Base-by-base conservation (phyloP, 2,329 filamentous ascomycete species). In the Dichotomopilus funicola region DNA sequence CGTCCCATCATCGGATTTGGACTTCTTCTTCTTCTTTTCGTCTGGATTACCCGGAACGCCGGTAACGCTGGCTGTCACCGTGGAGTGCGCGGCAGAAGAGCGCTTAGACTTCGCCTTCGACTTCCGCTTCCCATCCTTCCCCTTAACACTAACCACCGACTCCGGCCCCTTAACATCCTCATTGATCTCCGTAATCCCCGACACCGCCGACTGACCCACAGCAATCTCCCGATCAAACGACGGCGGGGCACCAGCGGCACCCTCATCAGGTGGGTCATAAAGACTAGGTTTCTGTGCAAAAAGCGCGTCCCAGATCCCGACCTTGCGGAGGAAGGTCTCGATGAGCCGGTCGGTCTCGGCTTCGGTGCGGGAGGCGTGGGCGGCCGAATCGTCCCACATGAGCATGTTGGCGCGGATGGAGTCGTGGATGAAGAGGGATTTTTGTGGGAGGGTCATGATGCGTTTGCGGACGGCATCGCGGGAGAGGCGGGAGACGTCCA, bases 241-340 rank as follows among this genome's bases (percentile, higher is more conserved):
- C 9, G 35, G 19, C 4, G 7, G 5, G 3, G 35, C 13, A 9
- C 7, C 33, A 6, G 34, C 13, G 5, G 34, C 19, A 3, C 19
- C 19, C 19, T 27, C 19, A 27, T 5, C 1, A 37, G 11, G 6
- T 11, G 3, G n/a, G 54, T 44, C 13, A 34, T 49, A 8, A 33
- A 41, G 1, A 35, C 33, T 33, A 7, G 51, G 35, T 40, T 55
- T 58, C 49, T 49, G 33, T 9, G 56, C 13, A 7, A 55, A 55
- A n/a, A 55, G 49, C 12, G 53, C 53, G 12, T 55, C 53, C 53
- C 53, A 58, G 49, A 58, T 55, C 11, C 43, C 53, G n/a, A 58
- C 53, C 38, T 45, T 52, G 9, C 56, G 52, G 5, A 58, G 49
- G 13, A 44, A 42, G 3, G 48, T 19, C 45, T 58, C 56, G 34